Base-by-base conservation (phyloP, 108 stramenopile genomes). In the Craspedostauros australis region DNA sequence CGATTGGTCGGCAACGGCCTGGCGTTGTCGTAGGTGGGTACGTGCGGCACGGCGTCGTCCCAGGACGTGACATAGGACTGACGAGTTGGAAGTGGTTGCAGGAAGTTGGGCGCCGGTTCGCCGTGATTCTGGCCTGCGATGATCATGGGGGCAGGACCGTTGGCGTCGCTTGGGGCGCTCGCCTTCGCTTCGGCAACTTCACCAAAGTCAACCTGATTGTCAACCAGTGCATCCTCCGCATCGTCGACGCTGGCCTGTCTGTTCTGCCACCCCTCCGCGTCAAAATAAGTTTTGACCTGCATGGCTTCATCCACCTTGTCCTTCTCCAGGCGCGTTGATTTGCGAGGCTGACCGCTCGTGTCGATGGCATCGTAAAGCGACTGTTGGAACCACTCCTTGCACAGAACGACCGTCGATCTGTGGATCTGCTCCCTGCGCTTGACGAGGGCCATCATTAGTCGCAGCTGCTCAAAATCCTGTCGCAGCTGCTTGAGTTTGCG, bases 401-500 rank as follows among this genome's bases (percentile, higher is more conserved):
- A 72, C 36, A 85, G 42, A 28, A 72, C 46, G 31, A 87, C 55
- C 45, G 75, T 51, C 32, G 66, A 42, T 19, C 60, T 53, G 47
- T 54, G 66, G 28, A 93, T 58, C 55, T 72, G 57, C 66, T 97
- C 96, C 46, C 94, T 64, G 46, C 58, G 53, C 22, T 62, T 46
- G 23, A 92, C 72, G 38, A 95, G 57, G 11, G 67, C 64, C 32
- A 80, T 40, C 31, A 95, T 33, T 20, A 59, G 41, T 7, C 73
- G 60, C 9, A 94, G 53, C 40, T 66, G 75, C 23, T 75, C 89
- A 64, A 95, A 95, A 64, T 94, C 95, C 30, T 62, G 43, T 50
- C 84, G 71, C 21, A 95, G 57, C 53, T 69, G 77, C 39, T 79
- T 74, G 75, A 97, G 62, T 65, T 95, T 95, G 16, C 75, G 72